phyloP scores from a whole-genome alignment of 1,284 basidiomycete species.

The Gymnopus androsaceus region DNA sequence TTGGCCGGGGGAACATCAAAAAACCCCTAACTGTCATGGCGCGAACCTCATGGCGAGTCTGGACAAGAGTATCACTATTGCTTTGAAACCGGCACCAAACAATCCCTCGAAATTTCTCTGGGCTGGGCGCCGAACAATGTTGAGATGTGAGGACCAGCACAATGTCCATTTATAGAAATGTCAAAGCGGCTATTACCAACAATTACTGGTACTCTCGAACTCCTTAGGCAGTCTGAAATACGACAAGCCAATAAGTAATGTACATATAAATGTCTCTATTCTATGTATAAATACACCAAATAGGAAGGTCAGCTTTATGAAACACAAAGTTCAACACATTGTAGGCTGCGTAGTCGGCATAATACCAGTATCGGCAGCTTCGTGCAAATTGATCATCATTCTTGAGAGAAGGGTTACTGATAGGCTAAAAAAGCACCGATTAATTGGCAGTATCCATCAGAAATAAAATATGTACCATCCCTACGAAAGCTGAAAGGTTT shows the following conservation, averaged over 20 bases:
- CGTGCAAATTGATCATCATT: slow-evolving; percentile 6
- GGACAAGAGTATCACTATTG: too few relatives aligned
- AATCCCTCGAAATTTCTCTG: too few relatives aligned
- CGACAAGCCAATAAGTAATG: neutral
- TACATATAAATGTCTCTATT: too few relatives aligned
- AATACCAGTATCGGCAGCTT: slow-evolving; percentile 1
- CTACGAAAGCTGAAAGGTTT: neutral
- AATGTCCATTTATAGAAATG: neutral
- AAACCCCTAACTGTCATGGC: neutral
- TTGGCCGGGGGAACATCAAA: too few relatives aligned
- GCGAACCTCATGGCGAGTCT: too few relatives aligned
- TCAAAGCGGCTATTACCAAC: neutral
- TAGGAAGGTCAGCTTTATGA: too few relatives aligned
- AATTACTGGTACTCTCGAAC: neutral
- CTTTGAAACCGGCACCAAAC: too few relatives aligned
- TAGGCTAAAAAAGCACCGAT: neutral
- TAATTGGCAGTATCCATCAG: neutral
- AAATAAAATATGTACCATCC: neutral
- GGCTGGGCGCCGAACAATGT: neutral
- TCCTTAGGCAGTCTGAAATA: too few relatives aligned
- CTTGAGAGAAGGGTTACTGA: slow-evolving; percentile 11
- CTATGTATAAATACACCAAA: too few relatives aligned
- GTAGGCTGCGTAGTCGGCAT: neutral
- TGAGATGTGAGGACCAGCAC: neutral
- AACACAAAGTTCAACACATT: too few relatives aligned